Evolutionary conservation across 2,329 filamentous ascomycete species (phyloP), one percentile per base, ranked within the genome.

Genomic region (Scortechinia acanthostroma): DNA sequence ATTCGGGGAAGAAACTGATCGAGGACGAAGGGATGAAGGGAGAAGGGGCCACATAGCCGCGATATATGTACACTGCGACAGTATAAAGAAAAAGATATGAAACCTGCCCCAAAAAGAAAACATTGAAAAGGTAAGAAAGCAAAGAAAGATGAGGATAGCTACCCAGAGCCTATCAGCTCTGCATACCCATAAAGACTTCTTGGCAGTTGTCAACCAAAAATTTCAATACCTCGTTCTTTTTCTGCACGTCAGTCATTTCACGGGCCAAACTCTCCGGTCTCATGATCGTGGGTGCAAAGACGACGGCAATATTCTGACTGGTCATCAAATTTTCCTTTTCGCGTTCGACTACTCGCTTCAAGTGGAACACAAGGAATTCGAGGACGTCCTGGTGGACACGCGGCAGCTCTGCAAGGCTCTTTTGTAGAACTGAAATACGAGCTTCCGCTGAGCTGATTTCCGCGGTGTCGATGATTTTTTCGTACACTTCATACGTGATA

Each of bases 261-360:
- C 80, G 71, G 50, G 80, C 76, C 48, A 84, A 67, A 49, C 73
- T 77, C 55, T 75, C 65, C 4, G 81, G 79, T 43, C 81, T 70
- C 76, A 86, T 80, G 52, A 86, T 80, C 3, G 81, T 86, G 25
- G 81, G 81, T 4, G 81, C 81, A 55, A 86, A 86, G 20, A 86
- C 81, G 33, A 86, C 81, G 1, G 81, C 78, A 40, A 85, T 66
- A 53, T 86, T 86, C 52, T 80, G 70, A 45, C 79, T 75, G 21
- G 78, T 84, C 81, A 86, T 86, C 62, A 40, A 17, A 17, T 40
- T 40, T 17, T 40, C 35, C 14, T 19, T 19, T 19, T 40, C 10
- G 17, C 35, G 35, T 52, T 73, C 67, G 48, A 83, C 76, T 20
- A 86, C 80, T 45, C 77, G 66, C 50, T 74, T 76, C 50, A 86